Evolutionary conservation across 2,329 filamentous ascomycete genomes (phyloP), one percentile per base, ranked within the genome.

Genomic region (Penicillium brevicompactum): DNA sequence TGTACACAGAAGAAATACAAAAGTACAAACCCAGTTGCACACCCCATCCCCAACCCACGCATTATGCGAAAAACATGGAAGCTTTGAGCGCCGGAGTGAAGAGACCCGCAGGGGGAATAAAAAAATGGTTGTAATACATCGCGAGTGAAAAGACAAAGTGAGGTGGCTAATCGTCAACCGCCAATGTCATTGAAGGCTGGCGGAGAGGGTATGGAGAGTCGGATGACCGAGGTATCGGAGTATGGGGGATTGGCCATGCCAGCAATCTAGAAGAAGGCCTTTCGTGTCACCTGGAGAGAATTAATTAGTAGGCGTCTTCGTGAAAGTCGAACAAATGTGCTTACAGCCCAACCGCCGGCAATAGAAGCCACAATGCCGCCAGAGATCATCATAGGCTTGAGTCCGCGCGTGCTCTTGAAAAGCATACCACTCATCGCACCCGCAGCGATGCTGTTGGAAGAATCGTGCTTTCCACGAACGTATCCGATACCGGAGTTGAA

Each of bases 321-420:
- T 48, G 41, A 52, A 57, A 42, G 52, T 47, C 58, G 62, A 49
- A 57, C 43, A 18, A 49, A 47, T 34, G 43, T 55, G 86, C 90
- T 78, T 86, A 99, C 93, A 70, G 92, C 88, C 94, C 95, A 99
- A 57, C 80, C 84, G 62, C 90, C 92, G 52, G 94, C 95, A 60
- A 94, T 83, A 41, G 87, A 85, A 50, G 88, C 94, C 56, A 97
- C 92, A 63, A 99, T 88, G 66, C 88, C 91, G 60, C 92, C 90
- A 34, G 92, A 96, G 68, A 97, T 94, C 80, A 94, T 82, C 92
- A 97, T 97, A 32, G 92, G 92, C 75, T 90, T 85, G 58, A 94
- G 61, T 5, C 94, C 94, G 69, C 90, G 85, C 46, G 95, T 97
- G 75, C 92, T 96, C 83, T 97, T 97, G 80, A 99, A 99, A 13